Evolutionary conservation across 495 filamentous ascomycete species (phyloP), one percentile per base, ranked within the genome.

Genomic region (Hyaloscypha bicolor): DNA sequence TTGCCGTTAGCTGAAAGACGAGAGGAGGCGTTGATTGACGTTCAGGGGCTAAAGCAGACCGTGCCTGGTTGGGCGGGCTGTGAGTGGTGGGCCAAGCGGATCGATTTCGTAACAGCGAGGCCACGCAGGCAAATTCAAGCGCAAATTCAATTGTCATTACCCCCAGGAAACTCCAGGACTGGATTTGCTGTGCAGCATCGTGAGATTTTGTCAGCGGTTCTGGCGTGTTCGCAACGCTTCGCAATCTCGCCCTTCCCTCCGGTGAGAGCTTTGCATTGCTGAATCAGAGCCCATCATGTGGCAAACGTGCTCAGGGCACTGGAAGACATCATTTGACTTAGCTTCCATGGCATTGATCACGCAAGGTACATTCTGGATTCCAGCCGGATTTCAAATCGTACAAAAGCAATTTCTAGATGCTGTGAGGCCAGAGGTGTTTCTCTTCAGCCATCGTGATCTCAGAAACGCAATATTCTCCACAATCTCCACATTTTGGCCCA

Each of bases 1-100:
- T 67, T 60, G 37, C 68, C 59, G 64, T 57, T 66, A 66, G 62
- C 68, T 61, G 61, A 60, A 69, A 42, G 60, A 48, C 42, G 42
- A 16, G 42, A 48, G 42, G 9, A 16, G 42, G 9, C 4, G 42
- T 19, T 19, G 16, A 14, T 60, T 37, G 56, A 32, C 30, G 56
- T 60, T 37, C 56, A 33, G 30, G 30, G 32, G 29, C 56, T 48
- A 61, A 29, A 14, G 3, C 16, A 16, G 16, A 59, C 30, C n/a
- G 16, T 48, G 33, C 30, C 53, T 32, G 53, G 48, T 3, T 33
- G 19, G 45, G 19, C 19, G 30, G n/a, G n/a, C 59, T 32, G 33
- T 67, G 65, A 62, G 29, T 67, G 58, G 58, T 25, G 25, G 11
- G 59, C 60, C 32, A 62, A 67, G 65, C 31, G n/a, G 56, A 22